Evolutionary conservation across 768 basidiomycete genomes (phyloP), one percentile per base, ranked within the genome.

Genomic region (Kwoniella sp.): DNA sequence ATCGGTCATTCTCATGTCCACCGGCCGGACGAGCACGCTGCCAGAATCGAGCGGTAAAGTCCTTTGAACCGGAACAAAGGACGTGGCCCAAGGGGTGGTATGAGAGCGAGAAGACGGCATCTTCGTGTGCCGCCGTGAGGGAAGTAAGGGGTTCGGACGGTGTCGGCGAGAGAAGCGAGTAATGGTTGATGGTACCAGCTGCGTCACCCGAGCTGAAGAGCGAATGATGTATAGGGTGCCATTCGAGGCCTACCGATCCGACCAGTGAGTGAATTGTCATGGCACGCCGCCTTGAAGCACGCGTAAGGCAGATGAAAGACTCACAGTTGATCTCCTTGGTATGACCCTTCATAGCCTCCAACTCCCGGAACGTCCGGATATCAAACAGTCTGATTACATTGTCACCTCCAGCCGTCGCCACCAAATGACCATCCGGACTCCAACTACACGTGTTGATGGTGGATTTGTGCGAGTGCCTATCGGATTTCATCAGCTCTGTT

Each of bases 41-140:
- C 93, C 95, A 98, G 80, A 98, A 99, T n/a, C 92, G 83, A 5
- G 93, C 95, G 5, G 95, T 96, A 77, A 92, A 89, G 78, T 99
- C 95, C 77, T 95, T 98, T n/a, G 87, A 88, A 9, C 86, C 95
- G 57, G 83, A 85, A 56, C 85, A 90, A 63, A 99, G 84, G 63
- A 98, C 80, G 75, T 98, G 92, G 0, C 95, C 93, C 14, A 98
- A 82, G 0, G 93, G 92, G 75, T 98, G 92, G 80, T 84, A 99
- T 3, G 89, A 83, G 58, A 99, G 82, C 0, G 89, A 84, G 89
- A 92, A 98, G 57, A 99, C 89, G 73, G 92, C 91, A 26, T 88
- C 89, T 77, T 99, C 95, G 79, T 99, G 95, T 8, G 95, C 95
- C 70, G 89, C 87, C n/a, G 87, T 85, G 62, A 99, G 83, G 12